phyloP scores from a whole-genome alignment of 2,329 filamentous ascomycete genomes.

The Apiospora kogelbergensis region DNA sequence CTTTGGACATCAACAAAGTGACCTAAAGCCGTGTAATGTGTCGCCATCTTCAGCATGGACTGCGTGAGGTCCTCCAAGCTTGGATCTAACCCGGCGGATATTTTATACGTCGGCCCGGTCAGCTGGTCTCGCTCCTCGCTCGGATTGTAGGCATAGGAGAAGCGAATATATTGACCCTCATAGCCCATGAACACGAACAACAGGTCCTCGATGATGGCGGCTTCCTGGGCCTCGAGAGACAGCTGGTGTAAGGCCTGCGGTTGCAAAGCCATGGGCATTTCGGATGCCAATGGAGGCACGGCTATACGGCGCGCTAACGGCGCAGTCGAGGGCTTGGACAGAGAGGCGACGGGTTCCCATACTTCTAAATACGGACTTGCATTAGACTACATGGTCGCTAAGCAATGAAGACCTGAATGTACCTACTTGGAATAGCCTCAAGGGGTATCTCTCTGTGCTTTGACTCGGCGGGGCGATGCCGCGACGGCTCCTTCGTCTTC shows the following conservation, averaged over 20 bases:
- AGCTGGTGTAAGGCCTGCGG: slow-evolving; percentile 69
- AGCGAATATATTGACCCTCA: slow-evolving; percentile 96
- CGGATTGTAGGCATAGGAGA: slow-evolving; percentile 78
- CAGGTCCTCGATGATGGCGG: slow-evolving; percentile 83
- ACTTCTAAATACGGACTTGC: slow-evolving; percentile 33
- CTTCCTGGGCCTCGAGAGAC: slow-evolving; percentile 79
- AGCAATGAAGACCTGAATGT: neutral
- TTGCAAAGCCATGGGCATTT: slow-evolving; percentile 68
- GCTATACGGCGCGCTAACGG: slow-evolving; percentile 49
- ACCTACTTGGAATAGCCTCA: slow-evolving; percentile 52
- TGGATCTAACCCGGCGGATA: slow-evolving; percentile 82
- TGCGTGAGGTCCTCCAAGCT: slow-evolving; percentile 84
- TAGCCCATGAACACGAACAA: slow-evolving; percentile 97
- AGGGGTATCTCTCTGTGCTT: slow-evolving; percentile 44
- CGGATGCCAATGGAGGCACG: slow-evolving; percentile 71
- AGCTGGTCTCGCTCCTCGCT: slow-evolving; percentile 83
- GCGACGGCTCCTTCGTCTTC: slow-evolving; percentile 39
- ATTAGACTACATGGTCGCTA: slow-evolving; percentile 22
- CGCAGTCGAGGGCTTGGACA: slow-evolving; percentile 66
- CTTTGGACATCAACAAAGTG: slow-evolving; percentile 94
- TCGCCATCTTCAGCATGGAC: slow-evolving; percentile 92
- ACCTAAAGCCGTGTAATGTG: slow-evolving; percentile 87
- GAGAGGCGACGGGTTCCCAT: slow-evolving; percentile 79
- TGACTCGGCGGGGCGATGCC: slow-evolving; percentile 44
- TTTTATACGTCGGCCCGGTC: slow-evolving; percentile 76